phyloP scores from a whole-genome alignment of 73 alveolate genomes.

The Tetrahymena borealis region DNA sequence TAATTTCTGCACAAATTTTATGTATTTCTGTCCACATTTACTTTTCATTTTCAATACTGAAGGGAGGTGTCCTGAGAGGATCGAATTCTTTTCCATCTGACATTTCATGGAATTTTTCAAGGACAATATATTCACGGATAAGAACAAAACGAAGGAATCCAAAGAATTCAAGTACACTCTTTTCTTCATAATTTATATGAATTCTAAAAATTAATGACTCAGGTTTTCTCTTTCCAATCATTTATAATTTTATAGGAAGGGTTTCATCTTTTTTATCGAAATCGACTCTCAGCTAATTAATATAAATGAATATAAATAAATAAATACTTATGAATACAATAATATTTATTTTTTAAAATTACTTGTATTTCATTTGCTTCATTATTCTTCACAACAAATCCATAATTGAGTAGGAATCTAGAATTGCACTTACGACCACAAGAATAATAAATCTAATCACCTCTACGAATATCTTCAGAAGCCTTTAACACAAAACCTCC shows the following conservation, averaged over 20 bases:
- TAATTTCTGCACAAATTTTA: slow-evolving; percentile 38
- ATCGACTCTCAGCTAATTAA: slow-evolving; percentile 40
- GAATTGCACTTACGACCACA: slow-evolving; percentile 94
- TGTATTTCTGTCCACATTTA: slow-evolving; percentile 50
- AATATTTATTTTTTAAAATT: slow-evolving; percentile 46
- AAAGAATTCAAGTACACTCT: slow-evolving; percentile 55
- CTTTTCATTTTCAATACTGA: slow-evolving; percentile 53
- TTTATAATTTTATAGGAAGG: slow-evolving; percentile 42
- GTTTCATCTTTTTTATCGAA: slow-evolving; percentile 3
- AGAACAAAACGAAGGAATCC: slow-evolving; percentile 51
- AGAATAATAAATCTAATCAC: slow-evolving; percentile 80
- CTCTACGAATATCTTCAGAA: slow-evolving; percentile 72
- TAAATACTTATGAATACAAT: slow-evolving; percentile 54
- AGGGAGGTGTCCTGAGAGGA: slow-evolving; percentile 51
- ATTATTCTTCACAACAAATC: slow-evolving; percentile 83
- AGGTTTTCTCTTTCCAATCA: slow-evolving; percentile 22
- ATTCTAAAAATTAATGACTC: not conserved
- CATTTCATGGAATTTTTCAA: slow-evolving; percentile 18
- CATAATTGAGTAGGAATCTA: slow-evolving; percentile 90
- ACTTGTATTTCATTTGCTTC: slow-evolving; percentile 87
- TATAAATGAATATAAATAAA: slow-evolving; percentile 39
- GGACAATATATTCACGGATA: slow-evolving; percentile 39
- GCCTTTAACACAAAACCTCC: slow-evolving; percentile 88
- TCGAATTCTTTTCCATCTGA: slow-evolving; percentile 24
- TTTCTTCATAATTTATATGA: slow-evolving; percentile 29